Evolutionary conservation across 495 filamentous ascomycete genomes (phyloP).

Genomic region (Talaromyces nanjingensis): DNA sequence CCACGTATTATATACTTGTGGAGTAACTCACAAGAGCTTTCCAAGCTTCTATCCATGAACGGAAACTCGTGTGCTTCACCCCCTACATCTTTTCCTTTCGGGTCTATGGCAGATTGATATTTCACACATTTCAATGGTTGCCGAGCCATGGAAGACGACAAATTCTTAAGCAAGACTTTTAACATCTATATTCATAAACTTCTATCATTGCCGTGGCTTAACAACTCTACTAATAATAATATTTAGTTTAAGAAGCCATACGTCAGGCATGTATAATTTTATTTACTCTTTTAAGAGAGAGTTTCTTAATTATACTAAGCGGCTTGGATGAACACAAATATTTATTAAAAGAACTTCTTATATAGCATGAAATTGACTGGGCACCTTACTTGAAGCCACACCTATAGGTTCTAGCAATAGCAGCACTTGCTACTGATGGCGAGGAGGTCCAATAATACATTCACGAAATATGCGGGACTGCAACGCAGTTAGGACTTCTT

Average conservation of each 20-base stretch:
- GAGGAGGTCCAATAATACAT: background rate
- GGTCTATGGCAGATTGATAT: no score
- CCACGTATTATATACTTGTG: no score
- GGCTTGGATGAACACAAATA: background rate
- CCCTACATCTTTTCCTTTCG: no score
- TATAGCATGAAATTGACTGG: background rate
- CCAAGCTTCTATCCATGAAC: no score
- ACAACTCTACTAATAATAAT: background rate
- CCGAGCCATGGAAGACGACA: background rate
- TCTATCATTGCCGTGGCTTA: background rate
- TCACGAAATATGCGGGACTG: background rate
- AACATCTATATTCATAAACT: background rate
- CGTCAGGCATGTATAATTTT: background rate
- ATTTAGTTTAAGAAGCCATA: background rate
- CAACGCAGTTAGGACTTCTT: background rate
- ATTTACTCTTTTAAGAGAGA: background rate
- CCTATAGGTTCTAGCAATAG: background rate
- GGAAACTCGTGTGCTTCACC: no score
- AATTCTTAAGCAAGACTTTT: background rate
- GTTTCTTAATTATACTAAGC: background rate
- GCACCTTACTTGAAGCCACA: background rate
- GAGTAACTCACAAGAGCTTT: no score
- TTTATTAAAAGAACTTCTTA: background rate
- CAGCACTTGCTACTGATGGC: background rate
- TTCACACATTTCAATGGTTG: background rate